Base-by-base conservation (phyloP, 495 filamentous ascomycete species). In the Annulohypoxylon stygium region DNA sequence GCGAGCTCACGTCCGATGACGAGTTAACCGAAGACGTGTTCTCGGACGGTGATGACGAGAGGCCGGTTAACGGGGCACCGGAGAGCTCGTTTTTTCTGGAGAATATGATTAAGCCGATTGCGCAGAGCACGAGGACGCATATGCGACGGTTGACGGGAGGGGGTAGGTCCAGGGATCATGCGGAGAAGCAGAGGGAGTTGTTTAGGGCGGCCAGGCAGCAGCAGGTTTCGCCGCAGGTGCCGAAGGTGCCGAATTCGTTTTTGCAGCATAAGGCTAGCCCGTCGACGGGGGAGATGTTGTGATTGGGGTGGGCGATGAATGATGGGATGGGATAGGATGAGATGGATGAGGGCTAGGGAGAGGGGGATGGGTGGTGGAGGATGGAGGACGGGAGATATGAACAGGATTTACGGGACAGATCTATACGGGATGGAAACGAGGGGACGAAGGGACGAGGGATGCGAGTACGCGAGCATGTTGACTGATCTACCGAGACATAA, bases 81-180 rank as follows among this genome's bases (percentile, higher is more conserved):
- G 86, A 88, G 50, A 81, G 87, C 57, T 87, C 88, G 0, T 89
- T 90, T 58, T 89, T 91, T 62, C 81, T 93, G 0, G 90, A 92
- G 72, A 90, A 85, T 8, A 91, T 90, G 86, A 90, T 91, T 71
- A 83, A 83, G 57, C 85, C 86, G 16, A 71, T 87, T 23, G 82
- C 86, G 45, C 83, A 88, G 70, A 80, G 82, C 20, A 86, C 86
- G 1, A 77, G 87, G 67, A 86, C 84, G 65, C 84, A 90, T 26
- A 89, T 93, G 90, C 82, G 92, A 45, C 84, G 92, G 71, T 83
- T 93, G 33, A 91, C 91, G 20, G 69, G 69, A 0, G 89, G 90
- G 0, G 86, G 89, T 11, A 76, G 89, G 47, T 87, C 86, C 0
- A 82, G 88, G 16, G 90, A 92, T 30, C 53, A 57, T 14, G 87